Evolutionary conservation across 176 grass and related monocot genomes (phyloP).

Genomic region (Avena sativa): DNA sequence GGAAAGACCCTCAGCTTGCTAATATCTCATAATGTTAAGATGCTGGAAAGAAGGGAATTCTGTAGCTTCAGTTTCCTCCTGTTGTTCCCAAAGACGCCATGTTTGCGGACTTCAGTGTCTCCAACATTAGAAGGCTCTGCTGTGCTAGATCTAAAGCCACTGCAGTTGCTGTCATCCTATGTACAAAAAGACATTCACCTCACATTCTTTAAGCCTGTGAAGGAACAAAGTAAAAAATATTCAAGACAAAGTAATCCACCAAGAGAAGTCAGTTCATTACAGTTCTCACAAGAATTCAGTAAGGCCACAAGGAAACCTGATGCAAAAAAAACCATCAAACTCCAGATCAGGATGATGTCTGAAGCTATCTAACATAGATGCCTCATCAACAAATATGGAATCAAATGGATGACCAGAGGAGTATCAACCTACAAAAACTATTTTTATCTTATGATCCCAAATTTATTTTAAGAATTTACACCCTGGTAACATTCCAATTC

Average conservation of each 20-base stretch:
- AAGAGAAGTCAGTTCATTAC: background rate
- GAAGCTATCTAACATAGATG: background rate
- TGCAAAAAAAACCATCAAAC: background rate
- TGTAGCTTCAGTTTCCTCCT: background rate
- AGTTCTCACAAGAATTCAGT: background rate
- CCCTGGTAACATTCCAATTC: background rate
- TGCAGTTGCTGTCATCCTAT: background rate
- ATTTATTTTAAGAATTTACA: background rate
- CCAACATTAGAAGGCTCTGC: background rate
- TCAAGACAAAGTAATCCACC: background rate
- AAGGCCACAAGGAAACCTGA: background rate
- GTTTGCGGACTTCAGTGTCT: background rate
- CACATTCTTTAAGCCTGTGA: background rate
- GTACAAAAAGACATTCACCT: background rate
- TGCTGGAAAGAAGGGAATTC: background rate
- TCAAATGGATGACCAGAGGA: background rate
- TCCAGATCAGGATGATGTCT: background rate
- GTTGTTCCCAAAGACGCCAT: background rate
- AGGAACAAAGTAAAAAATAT: background rate
- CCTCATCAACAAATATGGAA: background rate
- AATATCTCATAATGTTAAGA: slow-evolving; percentile 12
- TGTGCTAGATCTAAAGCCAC: background rate
- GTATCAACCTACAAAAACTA: background rate
- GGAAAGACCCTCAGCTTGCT: background rate
- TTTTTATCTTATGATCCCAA: background rate